Conservation (phyloP, 306 rosid genomes). For the Sicyos baderoa region DNA sequence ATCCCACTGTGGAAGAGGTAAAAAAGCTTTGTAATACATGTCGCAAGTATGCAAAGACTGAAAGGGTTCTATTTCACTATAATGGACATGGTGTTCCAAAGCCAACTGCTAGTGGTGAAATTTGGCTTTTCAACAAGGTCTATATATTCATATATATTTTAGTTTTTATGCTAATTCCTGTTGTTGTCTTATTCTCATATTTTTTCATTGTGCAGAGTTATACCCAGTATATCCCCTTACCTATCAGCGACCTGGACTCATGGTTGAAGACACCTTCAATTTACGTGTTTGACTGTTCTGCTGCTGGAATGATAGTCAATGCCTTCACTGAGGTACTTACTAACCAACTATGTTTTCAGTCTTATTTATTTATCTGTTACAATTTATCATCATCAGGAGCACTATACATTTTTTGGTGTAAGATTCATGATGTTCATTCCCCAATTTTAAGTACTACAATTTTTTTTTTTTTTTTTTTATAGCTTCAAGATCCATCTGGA, state of each 20-base stretch:
- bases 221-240: conserved; percentile 93
- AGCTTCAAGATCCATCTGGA: conserved; percentile 83
- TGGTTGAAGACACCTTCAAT: conserved; percentile 99
- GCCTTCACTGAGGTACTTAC: conserved; percentile 63
- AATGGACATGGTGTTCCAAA: conserved; percentile 99
- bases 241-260: conserved; percentile 80
- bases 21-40: conserved; percentile 93
- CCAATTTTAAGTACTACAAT: conserved; percentile 16
- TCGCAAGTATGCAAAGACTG: conserved; percentile 74
- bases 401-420: not conserved
- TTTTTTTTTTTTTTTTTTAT: conserved; percentile 24
- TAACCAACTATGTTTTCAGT: not conserved
- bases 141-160: conserved; percentile 18
- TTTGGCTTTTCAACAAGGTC: conserved; percentile 98
- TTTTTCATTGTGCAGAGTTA: conserved; percentile 60
- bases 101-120: conserved; percentile 94
- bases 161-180: not conserved
- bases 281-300: conserved; percentile 96
- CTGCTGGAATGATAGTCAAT: conserved; percentile 82
- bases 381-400: conserved; percentile 3
- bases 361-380: conserved; percentile 17
- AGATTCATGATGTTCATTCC: not conserved
- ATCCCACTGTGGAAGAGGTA: conserved; percentile 95
- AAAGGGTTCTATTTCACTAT: conserved; percentile 93
- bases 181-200: conserved; percentile 18